A percentile compares a stretch with the other conserved stretches of the same genome.
Conservation (phyloP, 2,329 filamentous ascomycete genomes). For the Aspergillus chevalieri region DNA sequence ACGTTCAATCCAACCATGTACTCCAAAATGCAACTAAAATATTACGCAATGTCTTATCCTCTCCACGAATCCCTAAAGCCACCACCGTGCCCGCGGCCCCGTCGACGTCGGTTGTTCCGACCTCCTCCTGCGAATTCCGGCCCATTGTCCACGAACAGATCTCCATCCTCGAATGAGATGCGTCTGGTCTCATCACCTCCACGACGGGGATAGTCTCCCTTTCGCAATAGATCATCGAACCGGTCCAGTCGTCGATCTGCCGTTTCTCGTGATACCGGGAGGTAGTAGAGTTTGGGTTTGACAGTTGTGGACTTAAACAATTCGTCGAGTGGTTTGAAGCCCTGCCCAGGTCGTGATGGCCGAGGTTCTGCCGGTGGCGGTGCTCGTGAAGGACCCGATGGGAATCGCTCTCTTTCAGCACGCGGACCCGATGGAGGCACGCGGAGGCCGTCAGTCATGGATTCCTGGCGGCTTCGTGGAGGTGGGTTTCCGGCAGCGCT, state of each 20-base stretch:
- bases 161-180: conserved; percentile 65
- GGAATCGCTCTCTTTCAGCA: conserved; percentile 16
- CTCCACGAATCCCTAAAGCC: conserved; percentile 19
- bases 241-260: conserved; percentile 59
- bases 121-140: conserved; percentile 49
- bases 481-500: conserved; percentile 11
- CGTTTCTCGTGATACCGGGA: conserved; percentile 59
- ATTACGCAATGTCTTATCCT: conserved; percentile 4
- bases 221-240: conserved; percentile 42
- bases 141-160: conserved; percentile 64
- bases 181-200: conserved; percentile 56
- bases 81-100: conserved; percentile 26
- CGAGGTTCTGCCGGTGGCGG: conserved; percentile 11
- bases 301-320: conserved; percentile 55
- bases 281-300: conserved; percentile 61
- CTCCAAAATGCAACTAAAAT: background rate
- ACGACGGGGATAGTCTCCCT: conserved; percentile 30
- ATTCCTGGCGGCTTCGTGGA: conserved; percentile 6
- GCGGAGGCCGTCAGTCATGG: conserved; percentile 17
- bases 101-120: background rate
- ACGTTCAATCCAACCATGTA: background rate
- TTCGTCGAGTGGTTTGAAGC: conserved; percentile 54
- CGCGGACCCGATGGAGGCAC: conserved; percentile 26
- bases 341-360: conserved; percentile 26
- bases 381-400: conserved; percentile 17